Evolutionary conservation across 2,329 filamentous ascomycete species (phyloP), one percentile per base, ranked within the genome.

Genomic region (Ceratocystis papillata): DNA sequence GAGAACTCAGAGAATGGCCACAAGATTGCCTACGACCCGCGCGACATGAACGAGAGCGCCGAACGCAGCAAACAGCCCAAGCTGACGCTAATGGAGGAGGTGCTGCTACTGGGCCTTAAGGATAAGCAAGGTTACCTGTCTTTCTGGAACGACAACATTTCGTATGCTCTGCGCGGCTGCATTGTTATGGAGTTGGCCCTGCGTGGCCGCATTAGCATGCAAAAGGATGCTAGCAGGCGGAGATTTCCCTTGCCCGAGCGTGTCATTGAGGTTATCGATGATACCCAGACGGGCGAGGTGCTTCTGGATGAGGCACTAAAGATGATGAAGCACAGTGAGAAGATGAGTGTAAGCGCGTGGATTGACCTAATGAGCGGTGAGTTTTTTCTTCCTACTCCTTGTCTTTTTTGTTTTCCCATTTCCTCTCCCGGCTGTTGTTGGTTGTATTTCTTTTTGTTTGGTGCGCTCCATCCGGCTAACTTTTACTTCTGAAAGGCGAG

Each of bases 111-210:
- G 77, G 94, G 94, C 10, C 79, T 99, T 73, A 99, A 99, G 79
- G 94, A 99, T 78, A 99, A 97, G 80, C 74, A 96, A 91, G 94
- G 94, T 70, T 97, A 99, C 75, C 86, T 99, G 69, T 97, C 93
- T 37, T 99, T 99, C 78, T 99, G 94, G 94, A 99, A 99, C 78
- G 94, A 99, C 78, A 99, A 99, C 79, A 99, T 99, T 74, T 96
- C 92, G 68, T 99, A 99, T 76, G 94, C 94, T 70, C 83, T 99
- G 69, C 87, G 94, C 75, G 94, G 94, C 74, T 99, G 94, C 78
- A 99, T 99, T 75, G 94, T 99, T 71, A 90, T 97, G 77, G 94
- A 99, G 78, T 81, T 99, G 72, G 94, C 94, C 69, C 96, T 99
- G 78, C 84, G 94, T 70, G 94, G 94, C 74, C 89, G 94, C 72